These are phyloP conservation scores for Leishmania martiniquensis DNA, from an alignment of 208 protist genomes.

Conservation along the genomic window DNA sequence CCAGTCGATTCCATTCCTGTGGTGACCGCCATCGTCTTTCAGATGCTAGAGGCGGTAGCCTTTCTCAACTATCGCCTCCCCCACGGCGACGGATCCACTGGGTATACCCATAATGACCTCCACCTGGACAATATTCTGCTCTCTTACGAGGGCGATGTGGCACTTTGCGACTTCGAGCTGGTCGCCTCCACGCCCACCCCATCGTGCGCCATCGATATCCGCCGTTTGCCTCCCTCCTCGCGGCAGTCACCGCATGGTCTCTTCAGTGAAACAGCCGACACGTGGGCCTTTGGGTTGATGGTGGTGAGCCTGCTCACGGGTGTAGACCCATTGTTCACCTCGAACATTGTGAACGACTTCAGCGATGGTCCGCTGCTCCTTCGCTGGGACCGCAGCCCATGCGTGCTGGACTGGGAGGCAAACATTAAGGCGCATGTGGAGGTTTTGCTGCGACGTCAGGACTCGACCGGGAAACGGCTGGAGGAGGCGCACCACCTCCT, in stretches of 20 bases:
- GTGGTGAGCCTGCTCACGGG: slow-evolving; percentile 74
- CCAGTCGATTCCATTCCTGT: slow-evolving; percentile 49
- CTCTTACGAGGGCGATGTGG: slow-evolving; percentile 44
- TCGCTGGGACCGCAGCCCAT: slow-evolving; percentile 26
- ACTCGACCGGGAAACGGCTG: slow-evolving; percentile 26
- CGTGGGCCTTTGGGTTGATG: slow-evolving; percentile 72
- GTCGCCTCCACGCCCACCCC: slow-evolving; percentile 42
- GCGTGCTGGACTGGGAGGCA: slow-evolving; percentile 71
- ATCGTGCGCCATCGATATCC: slow-evolving; percentile 13
- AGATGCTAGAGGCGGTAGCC: slow-evolving; percentile 62
- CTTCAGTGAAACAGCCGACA: slow-evolving; percentile 56
- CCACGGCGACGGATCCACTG: slow-evolving; percentile 46
- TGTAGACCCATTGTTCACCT: slow-evolving; percentile 77
- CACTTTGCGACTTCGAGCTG: slow-evolving; percentile 89
- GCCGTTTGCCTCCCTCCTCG: slow-evolving; percentile 54
- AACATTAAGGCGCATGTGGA: slow-evolving; percentile 73
- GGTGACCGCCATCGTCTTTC: slow-evolving; percentile 60
- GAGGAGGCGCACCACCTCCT: slow-evolving; percentile 43
- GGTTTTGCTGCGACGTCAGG: slow-evolving; percentile 34
- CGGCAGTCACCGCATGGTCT: slow-evolving; percentile 74
- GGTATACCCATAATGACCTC: slow-evolving; percentile 87
- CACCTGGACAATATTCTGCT: slow-evolving; percentile 84
- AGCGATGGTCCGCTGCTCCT: slow-evolving; percentile 66
- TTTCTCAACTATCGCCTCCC: slow-evolving; percentile 60
- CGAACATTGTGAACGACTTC: slow-evolving; percentile 77